Percentiles rank a stretch among this genome's conserved stretches.
phyloP scores from a whole-genome alignment of 2,329 filamentous ascomycete species.

The Pezizomycotina sp. region DNA sequence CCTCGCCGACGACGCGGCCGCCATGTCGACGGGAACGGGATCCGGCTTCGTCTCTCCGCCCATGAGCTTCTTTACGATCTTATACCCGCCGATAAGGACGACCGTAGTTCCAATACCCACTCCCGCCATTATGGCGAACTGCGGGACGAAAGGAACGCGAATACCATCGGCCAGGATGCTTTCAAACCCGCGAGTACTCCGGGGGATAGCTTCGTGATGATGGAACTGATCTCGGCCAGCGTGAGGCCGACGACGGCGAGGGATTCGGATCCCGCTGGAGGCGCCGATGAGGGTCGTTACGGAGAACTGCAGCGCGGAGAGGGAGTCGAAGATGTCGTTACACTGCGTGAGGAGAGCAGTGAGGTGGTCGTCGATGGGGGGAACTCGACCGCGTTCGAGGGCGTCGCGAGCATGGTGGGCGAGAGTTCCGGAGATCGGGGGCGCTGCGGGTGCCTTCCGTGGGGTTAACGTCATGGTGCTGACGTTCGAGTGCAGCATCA shows the following conservation, averaged over 20 bases:
- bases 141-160: slow-evolving; percentile 69
- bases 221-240: slow-evolving; percentile 71
- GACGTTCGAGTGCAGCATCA: slow-evolving; percentile 8
- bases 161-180: slow-evolving; percentile 65
- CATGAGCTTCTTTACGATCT: slow-evolving; percentile 76
- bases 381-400: slow-evolving; percentile 14
- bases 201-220: slow-evolving; percentile 71
- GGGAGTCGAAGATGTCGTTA: slow-evolving; percentile 24
- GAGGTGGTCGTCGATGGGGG: slow-evolving; percentile 10
- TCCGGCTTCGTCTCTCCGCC: slow-evolving; percentile 17
- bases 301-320: slow-evolving; percentile 31
- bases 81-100: slow-evolving; percentile 90
- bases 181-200: slow-evolving; percentile 61
- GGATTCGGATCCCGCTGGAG: slow-evolving; percentile 72
- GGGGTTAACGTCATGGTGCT: slow-evolving; percentile 14
- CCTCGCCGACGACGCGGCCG: slow-evolving; percentile 14
- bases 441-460: slow-evolving; percentile 10
- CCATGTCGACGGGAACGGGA: slow-evolving; percentile 18
- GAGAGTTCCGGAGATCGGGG: slow-evolving; percentile 14
- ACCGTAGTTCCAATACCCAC: slow-evolving; percentile 85
- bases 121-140: slow-evolving; percentile 85
- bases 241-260: slow-evolving; percentile 88
- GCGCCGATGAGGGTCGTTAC: slow-evolving; percentile 68
- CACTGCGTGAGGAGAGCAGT: slow-evolving; percentile 22
- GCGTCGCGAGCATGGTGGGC: slow-evolving; percentile 9